Percentiles rank a stretch among this genome's conserved stretches.
Evolutionary conservation across 805 yeast species (phyloP).

Genomic region (Saturnispora kantuleensis): DNA sequence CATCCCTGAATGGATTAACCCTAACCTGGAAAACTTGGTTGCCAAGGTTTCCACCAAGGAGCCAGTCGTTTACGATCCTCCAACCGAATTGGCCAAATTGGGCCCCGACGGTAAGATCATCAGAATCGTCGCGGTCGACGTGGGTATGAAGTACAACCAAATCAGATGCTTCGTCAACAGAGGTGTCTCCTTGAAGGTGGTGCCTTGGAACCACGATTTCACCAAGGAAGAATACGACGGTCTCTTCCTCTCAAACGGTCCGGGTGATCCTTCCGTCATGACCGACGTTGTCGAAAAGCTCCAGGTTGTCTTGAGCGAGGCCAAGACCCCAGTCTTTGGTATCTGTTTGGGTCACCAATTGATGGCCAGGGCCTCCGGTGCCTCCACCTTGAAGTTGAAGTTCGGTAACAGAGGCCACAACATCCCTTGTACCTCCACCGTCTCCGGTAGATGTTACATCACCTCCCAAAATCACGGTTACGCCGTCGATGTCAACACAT

Average conservation of each 20-base stretch:
- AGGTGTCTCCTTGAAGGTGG: constrained; percentile 92
- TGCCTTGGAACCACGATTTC: constrained; percentile 91
- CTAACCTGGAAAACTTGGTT: constrained; percentile 84
- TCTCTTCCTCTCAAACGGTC: constrained; percentile 94
- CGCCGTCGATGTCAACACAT: constrained; percentile 81
- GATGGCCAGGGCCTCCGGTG: constrained; percentile 91
- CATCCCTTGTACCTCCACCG: constrained; percentile 80
- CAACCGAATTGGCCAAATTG: constrained; percentile 37
- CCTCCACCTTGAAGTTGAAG: constrained; percentile 81
- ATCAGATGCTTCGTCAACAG: constrained; percentile 92
- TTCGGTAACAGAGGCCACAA: constrained; percentile 99
- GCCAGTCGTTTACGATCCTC: constrained; percentile 72
- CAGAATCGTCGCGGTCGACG: constrained; percentile 86
- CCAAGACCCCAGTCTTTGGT: constrained; percentile 88
- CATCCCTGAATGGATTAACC: constrained; percentile 85
- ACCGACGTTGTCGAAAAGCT: constrained; percentile 54
- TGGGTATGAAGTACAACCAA: constrained; percentile 97
- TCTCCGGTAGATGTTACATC: constrained; percentile 91
- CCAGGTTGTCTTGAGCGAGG: constrained; percentile 45
- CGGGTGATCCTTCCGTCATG: constrained; percentile 96
- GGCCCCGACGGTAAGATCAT: constrained; percentile 69
- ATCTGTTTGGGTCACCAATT: constrained; percentile 98
- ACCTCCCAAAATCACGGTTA: constrained; percentile 98
- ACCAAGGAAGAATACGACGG: constrained; percentile 82
- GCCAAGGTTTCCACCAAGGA: constrained; percentile 76